Conservation (phyloP, 768 basidiomycete genomes). For the Lyophyllum atratum region DNA sequence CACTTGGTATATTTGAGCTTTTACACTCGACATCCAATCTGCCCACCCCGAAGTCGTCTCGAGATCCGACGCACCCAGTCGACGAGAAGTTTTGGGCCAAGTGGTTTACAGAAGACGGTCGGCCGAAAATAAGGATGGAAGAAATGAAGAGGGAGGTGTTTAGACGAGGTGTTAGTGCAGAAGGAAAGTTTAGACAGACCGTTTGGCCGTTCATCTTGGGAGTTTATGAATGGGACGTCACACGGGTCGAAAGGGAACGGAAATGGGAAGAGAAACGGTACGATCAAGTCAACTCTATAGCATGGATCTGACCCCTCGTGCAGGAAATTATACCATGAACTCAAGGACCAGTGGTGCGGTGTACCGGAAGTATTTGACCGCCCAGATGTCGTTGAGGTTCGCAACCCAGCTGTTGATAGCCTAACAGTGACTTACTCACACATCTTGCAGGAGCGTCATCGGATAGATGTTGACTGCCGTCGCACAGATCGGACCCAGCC, state of each 20-base stretch:
- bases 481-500: slow-evolving; percentile 95
- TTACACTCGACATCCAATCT: slow-evolving; percentile 77
- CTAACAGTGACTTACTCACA: background rate
- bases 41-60: slow-evolving; percentile 79
- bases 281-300: slow-evolving; percentile 8
- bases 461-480: slow-evolving; percentile 96
- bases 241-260: slow-evolving; percentile 56
- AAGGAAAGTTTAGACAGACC: slow-evolving; percentile 60
- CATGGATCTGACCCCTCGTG: background rate
- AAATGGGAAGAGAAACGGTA: slow-evolving; percentile 70
- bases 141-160: slow-evolving; percentile 82
- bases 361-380: slow-evolving; percentile 81
- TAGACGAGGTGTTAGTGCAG: slow-evolving; percentile 62
- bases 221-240: slow-evolving; percentile 80
- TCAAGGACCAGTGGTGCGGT: slow-evolving; percentile 84
- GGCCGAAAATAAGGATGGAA: slow-evolving; percentile 62
- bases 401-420: slow-evolving; percentile 16
- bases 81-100: slow-evolving; percentile 69
- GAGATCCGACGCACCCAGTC: slow-evolving; percentile 79
- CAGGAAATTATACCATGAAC: slow-evolving; percentile 67
- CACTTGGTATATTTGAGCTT: slow-evolving; percentile 87
- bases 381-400: slow-evolving; percentile 79
- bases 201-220: slow-evolving; percentile 93
- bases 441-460: slow-evolving; percentile 68
- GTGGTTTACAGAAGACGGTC: slow-evolving; percentile 79